Percentiles rank a stretch among this genome's conserved stretches.
phyloP scores from a whole-genome alignment of 805 yeast species.

The Priceomyces haplophilus region DNA sequence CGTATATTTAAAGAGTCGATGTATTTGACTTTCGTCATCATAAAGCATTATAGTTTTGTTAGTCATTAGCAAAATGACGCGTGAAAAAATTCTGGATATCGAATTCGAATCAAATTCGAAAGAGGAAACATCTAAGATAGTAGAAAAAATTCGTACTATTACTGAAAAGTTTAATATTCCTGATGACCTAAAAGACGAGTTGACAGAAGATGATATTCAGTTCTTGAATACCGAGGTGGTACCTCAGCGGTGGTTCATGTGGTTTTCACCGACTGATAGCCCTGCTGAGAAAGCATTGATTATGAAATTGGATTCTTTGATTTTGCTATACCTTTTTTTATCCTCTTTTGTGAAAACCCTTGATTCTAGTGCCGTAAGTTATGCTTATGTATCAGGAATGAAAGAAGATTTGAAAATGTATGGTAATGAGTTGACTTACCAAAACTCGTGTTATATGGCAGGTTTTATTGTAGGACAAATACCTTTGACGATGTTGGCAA shows the following conservation, averaged over 20 bases:
- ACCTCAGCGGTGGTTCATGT: slow-evolving; percentile 25
- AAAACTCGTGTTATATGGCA: slow-evolving; percentile 12
- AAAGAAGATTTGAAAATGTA: slow-evolving; percentile 51
- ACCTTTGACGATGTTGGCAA: slow-evolving; percentile 27
- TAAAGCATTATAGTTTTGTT: not conserved
- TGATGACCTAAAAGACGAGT: slow-evolving; percentile 4
- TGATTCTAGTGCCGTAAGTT: slow-evolving; percentile 7
- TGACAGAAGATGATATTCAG: slow-evolving; percentile 12
- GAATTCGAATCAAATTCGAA: not conserved
- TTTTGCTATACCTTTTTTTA: slow-evolving; percentile 17
- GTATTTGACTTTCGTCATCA: not conserved
- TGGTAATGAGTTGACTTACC: slow-evolving; percentile 52
- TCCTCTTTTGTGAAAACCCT: slow-evolving; percentile 10
- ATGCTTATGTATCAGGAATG: slow-evolving; percentile 68
- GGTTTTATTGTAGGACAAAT: slow-evolving; percentile 28
- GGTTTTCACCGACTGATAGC: slow-evolving; percentile 26
- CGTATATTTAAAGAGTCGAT: not conserved
- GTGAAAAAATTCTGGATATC: not conserved
- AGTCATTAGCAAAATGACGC: not conserved
- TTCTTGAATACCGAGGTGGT: slow-evolving; percentile 8
- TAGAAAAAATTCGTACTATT: not conserved
- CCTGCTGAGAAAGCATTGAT: slow-evolving; percentile 23
- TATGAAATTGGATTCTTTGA: slow-evolving; percentile 21
- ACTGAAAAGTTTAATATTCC: slow-evolving; percentile 1
- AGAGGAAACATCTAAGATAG: not conserved